A percentile compares a stretch with the other conserved stretches of the same genome.
Evolutionary conservation across 371 early-diverging fungal genomes (phyloP).

Genomic region (Rhizopus sp.): DNA sequence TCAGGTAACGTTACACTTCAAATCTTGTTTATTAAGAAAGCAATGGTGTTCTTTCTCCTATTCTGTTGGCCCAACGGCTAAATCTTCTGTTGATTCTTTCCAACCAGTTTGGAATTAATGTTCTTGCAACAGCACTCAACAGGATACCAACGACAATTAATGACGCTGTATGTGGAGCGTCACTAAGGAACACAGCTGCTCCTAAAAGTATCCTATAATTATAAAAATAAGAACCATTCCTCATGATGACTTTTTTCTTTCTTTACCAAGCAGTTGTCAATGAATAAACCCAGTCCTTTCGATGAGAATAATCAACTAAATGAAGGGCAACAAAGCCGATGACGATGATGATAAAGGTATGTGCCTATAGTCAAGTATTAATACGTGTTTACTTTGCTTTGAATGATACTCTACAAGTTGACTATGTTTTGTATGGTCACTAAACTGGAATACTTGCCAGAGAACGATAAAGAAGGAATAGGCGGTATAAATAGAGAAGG

Average conservation of each 20-base stretch:
- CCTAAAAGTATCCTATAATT: slow-evolving; percentile 38
- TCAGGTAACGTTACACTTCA: no score
- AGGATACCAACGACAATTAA: slow-evolving; percentile 47
- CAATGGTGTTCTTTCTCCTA: slow-evolving; percentile 50
- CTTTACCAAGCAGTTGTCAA: slow-evolving; percentile 49
- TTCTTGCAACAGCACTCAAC: slow-evolving; percentile 43
- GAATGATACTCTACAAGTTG: slow-evolving; percentile 27
- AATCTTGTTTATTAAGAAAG: slow-evolving; percentile 10
- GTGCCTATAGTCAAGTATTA: slow-evolving; percentile 23
- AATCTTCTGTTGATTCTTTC: slow-evolving; percentile 43
- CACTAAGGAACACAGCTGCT: slow-evolving; percentile 34
- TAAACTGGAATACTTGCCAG: slow-evolving; percentile 43
- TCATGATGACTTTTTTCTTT: not conserved
- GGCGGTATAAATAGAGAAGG: slow-evolving; percentile 50
- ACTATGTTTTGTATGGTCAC: slow-evolving; percentile 31
- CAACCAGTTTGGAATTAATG: slow-evolving; percentile 44
- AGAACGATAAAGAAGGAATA: slow-evolving; percentile 35
- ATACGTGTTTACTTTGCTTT: not conserved
- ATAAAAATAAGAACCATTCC: slow-evolving; percentile 4
- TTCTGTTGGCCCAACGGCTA: slow-evolving; percentile 33
- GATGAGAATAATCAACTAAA: slow-evolving; percentile 46
- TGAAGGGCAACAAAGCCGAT: slow-evolving; percentile 46
- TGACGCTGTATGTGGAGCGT: slow-evolving; percentile 35
- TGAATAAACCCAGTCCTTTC: slow-evolving; percentile 53
- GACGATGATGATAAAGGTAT: slow-evolving; percentile 31